phyloP scores from a whole-genome alignment of 352 stramenopile species.

The Phytophthora rubi region DNA sequence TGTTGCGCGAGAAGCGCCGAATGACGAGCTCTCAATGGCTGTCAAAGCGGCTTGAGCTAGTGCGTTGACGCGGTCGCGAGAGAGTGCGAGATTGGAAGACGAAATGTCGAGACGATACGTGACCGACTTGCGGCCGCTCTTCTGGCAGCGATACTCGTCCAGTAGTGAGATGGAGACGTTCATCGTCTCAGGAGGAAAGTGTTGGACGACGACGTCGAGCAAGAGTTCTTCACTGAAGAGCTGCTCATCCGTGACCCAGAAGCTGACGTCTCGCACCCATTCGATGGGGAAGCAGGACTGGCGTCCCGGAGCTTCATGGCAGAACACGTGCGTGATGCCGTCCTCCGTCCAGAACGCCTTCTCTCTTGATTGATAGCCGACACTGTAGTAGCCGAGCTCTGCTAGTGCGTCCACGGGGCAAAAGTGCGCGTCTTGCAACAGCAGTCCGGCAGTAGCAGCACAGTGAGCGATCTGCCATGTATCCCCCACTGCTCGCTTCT shows the following conservation, averaged over 20 bases:
- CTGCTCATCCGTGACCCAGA: conserved; percentile 69
- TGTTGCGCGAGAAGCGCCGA: conserved; percentile 59
- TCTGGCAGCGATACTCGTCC: conserved; percentile 66
- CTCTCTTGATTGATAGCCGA: conserved; percentile 80
- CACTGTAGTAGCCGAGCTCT: conserved; percentile 78
- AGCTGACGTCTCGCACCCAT: conserved; percentile 76
- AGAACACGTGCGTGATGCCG: conserved; percentile 79
- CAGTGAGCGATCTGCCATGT: conserved; percentile 84
- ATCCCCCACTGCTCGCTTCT: conserved; percentile 65
- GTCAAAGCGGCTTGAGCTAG: conserved; percentile 43
- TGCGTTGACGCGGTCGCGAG: conserved; percentile 59
- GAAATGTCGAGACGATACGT: conserved; percentile 67
- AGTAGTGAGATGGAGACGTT: conserved; percentile 43
- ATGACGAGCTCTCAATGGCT: conserved; percentile 58
- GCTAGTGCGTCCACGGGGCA: conserved; percentile 67
- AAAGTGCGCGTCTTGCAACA: conserved; percentile 68
- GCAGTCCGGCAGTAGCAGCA: conserved; percentile 57
- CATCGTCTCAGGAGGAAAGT: conserved; percentile 55
- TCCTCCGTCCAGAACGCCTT: conserved; percentile 74
- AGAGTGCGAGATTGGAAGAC: conserved; percentile 47
- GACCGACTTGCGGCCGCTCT: conserved; percentile 55
- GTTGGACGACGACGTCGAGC: conserved; percentile 39
- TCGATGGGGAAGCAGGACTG: conserved; percentile 61
- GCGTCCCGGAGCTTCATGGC: conserved; percentile 45
- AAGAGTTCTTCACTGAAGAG: conserved; percentile 62